phyloP scores from a whole-genome alignment of 495 filamentous ascomycete species.

The Penicillium fimorum region DNA sequence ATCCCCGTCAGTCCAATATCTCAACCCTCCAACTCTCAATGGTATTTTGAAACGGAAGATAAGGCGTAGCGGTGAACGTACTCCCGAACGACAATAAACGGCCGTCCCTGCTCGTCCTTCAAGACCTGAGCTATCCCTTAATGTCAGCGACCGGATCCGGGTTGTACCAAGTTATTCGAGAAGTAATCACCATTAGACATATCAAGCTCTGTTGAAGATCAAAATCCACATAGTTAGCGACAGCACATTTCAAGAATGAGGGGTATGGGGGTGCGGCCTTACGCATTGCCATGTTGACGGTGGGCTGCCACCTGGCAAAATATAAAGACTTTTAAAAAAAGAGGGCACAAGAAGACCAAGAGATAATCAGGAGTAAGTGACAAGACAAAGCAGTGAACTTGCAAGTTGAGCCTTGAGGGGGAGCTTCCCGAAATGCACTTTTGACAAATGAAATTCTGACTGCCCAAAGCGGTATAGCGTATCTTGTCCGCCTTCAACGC shows the following conservation, averaged over 20 bases:
- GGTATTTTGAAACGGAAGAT: conserved; percentile 8
- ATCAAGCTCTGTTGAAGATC: conserved; percentile 58
- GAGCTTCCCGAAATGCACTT: conserved; percentile 19
- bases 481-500: conserved; percentile 28
- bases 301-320: conserved; percentile 37
- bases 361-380: conserved; percentile 13
- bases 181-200: conserved; percentile 63
- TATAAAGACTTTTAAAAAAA: conserved; percentile 16
- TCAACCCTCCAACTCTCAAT: background rate
- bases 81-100: conserved; percentile 99
- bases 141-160: conserved; percentile 26
- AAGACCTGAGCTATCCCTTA: conserved; percentile 61
- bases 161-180: background rate
- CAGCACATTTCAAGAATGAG: conserved; percentile 28
- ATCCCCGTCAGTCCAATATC: conserved; percentile 16
- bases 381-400: conserved; percentile 17
- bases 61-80: conserved; percentile 51
- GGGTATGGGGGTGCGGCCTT: conserved; percentile 33
- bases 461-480: conserved; percentile 40
- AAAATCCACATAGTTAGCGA: conserved; percentile 30
- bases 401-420: conserved; percentile 23
- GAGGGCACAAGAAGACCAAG: conserved; percentile 8
- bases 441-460: conserved; percentile 38
- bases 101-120: conserved; percentile 93
- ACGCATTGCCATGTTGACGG: conserved; percentile 66